phyloP scores from a whole-genome alignment of 441 rosid species.

The Cnidoscolus chayamansa region DNA sequence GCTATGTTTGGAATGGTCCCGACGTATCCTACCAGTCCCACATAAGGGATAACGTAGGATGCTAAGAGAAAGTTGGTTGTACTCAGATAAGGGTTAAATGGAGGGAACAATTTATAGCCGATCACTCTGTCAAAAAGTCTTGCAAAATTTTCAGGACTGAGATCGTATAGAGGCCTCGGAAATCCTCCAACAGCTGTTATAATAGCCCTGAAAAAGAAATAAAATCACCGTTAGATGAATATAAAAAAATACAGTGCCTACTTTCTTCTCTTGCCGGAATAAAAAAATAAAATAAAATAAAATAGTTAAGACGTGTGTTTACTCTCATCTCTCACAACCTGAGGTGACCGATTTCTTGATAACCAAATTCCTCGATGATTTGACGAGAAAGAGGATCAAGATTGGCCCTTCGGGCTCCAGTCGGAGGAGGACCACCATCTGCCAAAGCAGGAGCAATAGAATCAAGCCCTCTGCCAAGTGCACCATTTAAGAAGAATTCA shows the following conservation, averaged over 20 bases:
- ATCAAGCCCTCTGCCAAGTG: conserved; percentile 53
- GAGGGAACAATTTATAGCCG: conserved; percentile 45
- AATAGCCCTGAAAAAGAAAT: conserved; percentile 45
- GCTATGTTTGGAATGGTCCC: conserved; percentile 51
- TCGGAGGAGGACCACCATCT: conserved; percentile 57
- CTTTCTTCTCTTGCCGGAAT: no score
- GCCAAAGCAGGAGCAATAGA: conserved; percentile 37
- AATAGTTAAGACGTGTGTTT: no score
- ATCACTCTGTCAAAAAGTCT: conserved; percentile 40
- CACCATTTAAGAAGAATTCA: conserved; percentile 44
- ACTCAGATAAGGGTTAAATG: conserved; percentile 39
- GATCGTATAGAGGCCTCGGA: conserved; percentile 47
- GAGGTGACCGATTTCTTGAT: conserved; percentile 67
- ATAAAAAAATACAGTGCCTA: no score
- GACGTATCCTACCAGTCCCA: conserved; percentile 60
- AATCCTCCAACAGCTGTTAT: conserved; percentile 49
- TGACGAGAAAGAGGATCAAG: conserved; percentile 40
- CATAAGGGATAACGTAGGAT: conserved; percentile 56
- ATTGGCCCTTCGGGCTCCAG: conserved; percentile 46
- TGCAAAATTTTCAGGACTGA: conserved; percentile 40
- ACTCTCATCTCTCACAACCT: conserved; percentile 30
- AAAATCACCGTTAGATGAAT: not conserved
- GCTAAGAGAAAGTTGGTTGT: conserved; percentile 51
- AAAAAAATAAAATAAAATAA: no score
- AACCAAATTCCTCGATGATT: conserved; percentile 58